Conservation (phyloP, 2,329 filamentous ascomycete genomes). For the Trichoderma polysporum region DNA sequence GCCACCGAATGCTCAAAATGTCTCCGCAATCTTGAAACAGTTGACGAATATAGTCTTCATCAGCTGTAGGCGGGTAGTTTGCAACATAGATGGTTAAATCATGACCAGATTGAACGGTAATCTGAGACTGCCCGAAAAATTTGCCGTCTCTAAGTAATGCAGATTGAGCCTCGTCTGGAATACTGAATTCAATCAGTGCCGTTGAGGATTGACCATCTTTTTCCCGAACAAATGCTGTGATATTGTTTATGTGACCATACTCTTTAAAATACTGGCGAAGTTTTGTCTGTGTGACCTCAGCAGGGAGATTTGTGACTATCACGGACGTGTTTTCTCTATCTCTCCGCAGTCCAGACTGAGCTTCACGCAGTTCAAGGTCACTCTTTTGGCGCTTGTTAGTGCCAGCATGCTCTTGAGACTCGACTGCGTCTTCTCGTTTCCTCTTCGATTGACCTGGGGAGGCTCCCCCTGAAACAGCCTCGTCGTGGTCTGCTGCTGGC, state of each 20-base stretch:
- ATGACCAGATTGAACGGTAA: slow-evolving; percentile 72
- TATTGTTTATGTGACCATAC: slow-evolving; percentile 78
- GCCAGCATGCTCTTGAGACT: slow-evolving; percentile 44
- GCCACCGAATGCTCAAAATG: slow-evolving; percentile 82
- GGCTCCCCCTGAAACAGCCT: slow-evolving; percentile 25
- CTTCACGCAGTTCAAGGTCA: slow-evolving; percentile 36
- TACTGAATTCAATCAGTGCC: slow-evolving; percentile 82
- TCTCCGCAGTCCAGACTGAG: slow-evolving; percentile 57
- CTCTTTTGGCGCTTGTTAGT: slow-evolving; percentile 67
- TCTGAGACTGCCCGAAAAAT: slow-evolving; percentile 68
- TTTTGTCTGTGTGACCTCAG: slow-evolving; percentile 66
- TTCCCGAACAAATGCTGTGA: slow-evolving; percentile 65
- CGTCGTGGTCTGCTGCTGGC: slow-evolving; percentile 27
- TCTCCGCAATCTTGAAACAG: slow-evolving; percentile 76
- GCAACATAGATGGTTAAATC: slow-evolving; percentile 84
- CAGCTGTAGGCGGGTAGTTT: slow-evolving; percentile 79
- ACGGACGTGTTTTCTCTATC: slow-evolving; percentile 90
- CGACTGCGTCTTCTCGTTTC: slow-evolving; percentile 65
- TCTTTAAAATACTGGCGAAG: slow-evolving; percentile 89
- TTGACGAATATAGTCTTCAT: slow-evolving; percentile 66
- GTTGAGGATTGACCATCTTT: slow-evolving; percentile 60
- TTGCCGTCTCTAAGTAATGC: slow-evolving; percentile 82
- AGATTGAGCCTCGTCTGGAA: slow-evolving; percentile 74
- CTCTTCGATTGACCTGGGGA: slow-evolving; percentile 60
- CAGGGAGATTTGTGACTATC: slow-evolving; percentile 74